These are phyloP conservation scores for Populus tremula DNA, from an alignment of 345 rosid species.

Conservation along the genomic window DNA sequence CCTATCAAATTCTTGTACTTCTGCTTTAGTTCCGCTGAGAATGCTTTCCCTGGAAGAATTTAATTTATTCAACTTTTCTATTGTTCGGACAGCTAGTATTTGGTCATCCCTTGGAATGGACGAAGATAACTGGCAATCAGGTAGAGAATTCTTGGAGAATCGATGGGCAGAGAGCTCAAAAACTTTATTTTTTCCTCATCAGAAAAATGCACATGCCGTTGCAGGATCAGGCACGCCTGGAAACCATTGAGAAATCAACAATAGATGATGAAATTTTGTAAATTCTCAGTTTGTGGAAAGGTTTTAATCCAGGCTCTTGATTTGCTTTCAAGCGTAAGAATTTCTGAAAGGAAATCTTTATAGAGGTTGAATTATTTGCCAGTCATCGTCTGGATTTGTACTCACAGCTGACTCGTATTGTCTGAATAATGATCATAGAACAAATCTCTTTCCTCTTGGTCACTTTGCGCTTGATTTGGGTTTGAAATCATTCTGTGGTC, in stretches of 20 bases:
- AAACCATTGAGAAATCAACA: neutral
- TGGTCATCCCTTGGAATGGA: neutral
- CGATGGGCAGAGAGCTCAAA: neutral
- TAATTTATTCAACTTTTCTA: neutral
- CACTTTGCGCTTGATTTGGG: neutral
- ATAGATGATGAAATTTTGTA: neutral
- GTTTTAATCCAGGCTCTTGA: neutral
- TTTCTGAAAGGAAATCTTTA: neutral
- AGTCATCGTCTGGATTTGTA: neutral
- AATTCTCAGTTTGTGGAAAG: neutral
- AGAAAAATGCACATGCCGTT: neutral
- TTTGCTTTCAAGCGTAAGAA: neutral
- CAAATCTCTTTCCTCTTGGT: neutral
- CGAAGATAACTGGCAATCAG: constrained; percentile 1
- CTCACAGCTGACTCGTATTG: neutral
- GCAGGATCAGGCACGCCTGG: neutral
- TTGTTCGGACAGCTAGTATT: neutral
- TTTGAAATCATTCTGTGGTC: too few relatives aligned
- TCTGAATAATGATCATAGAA: neutral
- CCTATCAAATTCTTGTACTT: neutral
- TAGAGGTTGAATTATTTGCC: neutral
- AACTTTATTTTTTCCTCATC: neutral
- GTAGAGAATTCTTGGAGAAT: neutral
- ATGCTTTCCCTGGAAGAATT: neutral
- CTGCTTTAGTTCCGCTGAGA: neutral